Conservation (phyloP, 495 filamentous ascomycete species). For the Sphaerosporella brunnea region DNA sequence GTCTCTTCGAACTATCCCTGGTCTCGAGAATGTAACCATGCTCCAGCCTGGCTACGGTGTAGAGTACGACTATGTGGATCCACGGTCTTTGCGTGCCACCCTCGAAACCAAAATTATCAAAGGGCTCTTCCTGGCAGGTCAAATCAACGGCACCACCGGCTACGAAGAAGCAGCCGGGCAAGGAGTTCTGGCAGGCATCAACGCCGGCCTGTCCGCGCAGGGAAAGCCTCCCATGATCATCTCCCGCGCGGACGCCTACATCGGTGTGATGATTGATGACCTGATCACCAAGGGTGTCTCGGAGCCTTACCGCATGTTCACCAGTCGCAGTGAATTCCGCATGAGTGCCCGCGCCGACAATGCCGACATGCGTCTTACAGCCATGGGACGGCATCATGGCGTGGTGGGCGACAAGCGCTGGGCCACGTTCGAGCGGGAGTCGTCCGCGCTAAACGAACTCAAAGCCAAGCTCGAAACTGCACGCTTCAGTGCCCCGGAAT, state of each 20-base stretch:
- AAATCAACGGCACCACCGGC: constrained; percentile 96
- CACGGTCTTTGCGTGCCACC: constrained; percentile 64
- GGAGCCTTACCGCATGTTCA: constrained; percentile 98
- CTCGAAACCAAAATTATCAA: constrained; percentile 85
- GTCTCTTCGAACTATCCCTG: constrained; percentile 65
- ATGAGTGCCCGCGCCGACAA: constrained; percentile 85
- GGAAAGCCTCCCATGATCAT: constrained; percentile 45
- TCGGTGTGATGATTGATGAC: constrained; percentile 98
- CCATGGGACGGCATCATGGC: constrained; percentile 55
- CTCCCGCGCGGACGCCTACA: constrained; percentile 77
- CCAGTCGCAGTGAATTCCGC: constrained; percentile 83
- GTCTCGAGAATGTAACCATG: constrained; percentile 82
- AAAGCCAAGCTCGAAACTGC: constrained; percentile 38
- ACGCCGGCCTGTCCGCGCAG: constrained; percentile 66
- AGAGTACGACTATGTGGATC: constrained; percentile 97
- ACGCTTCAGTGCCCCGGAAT: constrained; percentile 38
- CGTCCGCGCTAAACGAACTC: constrained; percentile 46
- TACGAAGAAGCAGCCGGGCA: constrained; percentile 96
- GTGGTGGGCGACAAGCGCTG: constrained; percentile 67
- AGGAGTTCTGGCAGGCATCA: constrained; percentile 81
- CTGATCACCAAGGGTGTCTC: constrained; percentile 92
- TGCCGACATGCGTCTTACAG: constrained; percentile 73
- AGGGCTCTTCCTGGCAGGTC: constrained; percentile 82
- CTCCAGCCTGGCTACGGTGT: constrained; percentile 93
- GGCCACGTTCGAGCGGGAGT: constrained; percentile 44